Evolutionary conservation across 2,329 filamentous ascomycete species (phyloP).

Genomic region (Erysiphe pisi): DNA sequence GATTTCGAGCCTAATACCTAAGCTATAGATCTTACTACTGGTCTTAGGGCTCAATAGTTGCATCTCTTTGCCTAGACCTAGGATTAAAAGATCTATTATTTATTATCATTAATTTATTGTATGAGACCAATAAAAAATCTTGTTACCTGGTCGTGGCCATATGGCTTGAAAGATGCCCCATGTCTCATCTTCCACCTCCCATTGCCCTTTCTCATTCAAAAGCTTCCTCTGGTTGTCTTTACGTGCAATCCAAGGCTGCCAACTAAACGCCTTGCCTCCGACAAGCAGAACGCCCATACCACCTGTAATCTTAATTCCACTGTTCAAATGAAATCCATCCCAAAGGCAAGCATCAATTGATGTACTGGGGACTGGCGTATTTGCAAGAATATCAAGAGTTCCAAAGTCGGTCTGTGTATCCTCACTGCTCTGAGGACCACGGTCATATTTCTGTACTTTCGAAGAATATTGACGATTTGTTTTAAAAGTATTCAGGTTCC

Average conservation of each 20-base stretch:
- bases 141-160: slow-evolving; percentile 78
- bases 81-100: slow-evolving; percentile 63
- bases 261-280: slow-evolving; percentile 76
- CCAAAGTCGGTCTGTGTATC: slow-evolving; percentile 60
- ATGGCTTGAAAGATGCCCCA: slow-evolving; percentile 68
- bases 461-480: slow-evolving; percentile 25
- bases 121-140: not conserved
- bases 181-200: slow-evolving; percentile 58
- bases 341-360: slow-evolving; percentile 70
- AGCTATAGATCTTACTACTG: slow-evolving; percentile 56
- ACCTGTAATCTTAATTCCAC: slow-evolving; percentile 58
- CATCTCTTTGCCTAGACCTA: slow-evolving; percentile 72
- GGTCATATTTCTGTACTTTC: slow-evolving; percentile 42
- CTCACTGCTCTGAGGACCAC: slow-evolving; percentile 51
- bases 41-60: slow-evolving; percentile 66
- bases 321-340: slow-evolving; percentile 80
- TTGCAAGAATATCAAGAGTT: slow-evolving; percentile 66
- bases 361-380: slow-evolving; percentile 65
- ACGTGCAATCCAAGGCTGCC: slow-evolving; percentile 65
- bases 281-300: slow-evolving; percentile 68
- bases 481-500: no score
- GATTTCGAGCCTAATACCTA: slow-evolving; percentile 79
- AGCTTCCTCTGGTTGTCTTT: slow-evolving; percentile 40
- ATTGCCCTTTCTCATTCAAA: slow-evolving; percentile 67
- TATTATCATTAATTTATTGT: not conserved